Base-by-base conservation (phyloP, 2,329 filamentous ascomycete genomes). In the Cucurbitaria berberidis region DNA sequence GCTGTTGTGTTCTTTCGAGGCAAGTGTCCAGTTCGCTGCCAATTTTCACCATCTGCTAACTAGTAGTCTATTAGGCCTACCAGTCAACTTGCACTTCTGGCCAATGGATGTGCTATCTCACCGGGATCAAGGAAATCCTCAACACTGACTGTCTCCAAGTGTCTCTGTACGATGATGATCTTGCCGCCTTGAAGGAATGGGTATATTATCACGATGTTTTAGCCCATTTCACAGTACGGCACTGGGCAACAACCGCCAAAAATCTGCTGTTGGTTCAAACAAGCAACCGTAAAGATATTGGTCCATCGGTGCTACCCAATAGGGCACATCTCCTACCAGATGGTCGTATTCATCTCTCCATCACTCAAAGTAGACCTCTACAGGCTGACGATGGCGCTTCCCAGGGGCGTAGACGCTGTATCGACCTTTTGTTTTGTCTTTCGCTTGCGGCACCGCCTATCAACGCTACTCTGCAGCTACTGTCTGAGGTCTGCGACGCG, bases 121-220 rank as follows among this genome's bases (percentile, higher is more conserved):
- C 34, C 15, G 52, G 52, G 15, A 48, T 60, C 30, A 59, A 63
- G 43, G 26, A 48, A 27, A 29, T 60, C 18, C 34, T 55, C 10
- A 35, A 47, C 16, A 38, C 48, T 13, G 13, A 41, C 8, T 24
- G 32, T 29, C 19, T 52, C 19, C 30, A 53, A 27, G 26, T 11
- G n/a, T 35, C 34, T 32, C 19, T 44, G 9, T 30, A 35, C 19
- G 48, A 55, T 29, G 22, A 24, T 35, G 59, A 62, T n/a, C 22
- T 42, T 10, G 38, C 10, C 32, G 32, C 51, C 34, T 36, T 65
- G n/a, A 24, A 60, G 18, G 42, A 60, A 29, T 65, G 62, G 62
- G 50, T 65, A 26, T 56, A 55, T 48, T 62, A 63, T 49, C 60
- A 62, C 41, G 57, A 63, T 38, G 54, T 62, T 3, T 29, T 65